Evolutionary conservation across 192 early-diverging fungal species (phyloP).

Genomic region (Backusella psychrophila): DNA sequence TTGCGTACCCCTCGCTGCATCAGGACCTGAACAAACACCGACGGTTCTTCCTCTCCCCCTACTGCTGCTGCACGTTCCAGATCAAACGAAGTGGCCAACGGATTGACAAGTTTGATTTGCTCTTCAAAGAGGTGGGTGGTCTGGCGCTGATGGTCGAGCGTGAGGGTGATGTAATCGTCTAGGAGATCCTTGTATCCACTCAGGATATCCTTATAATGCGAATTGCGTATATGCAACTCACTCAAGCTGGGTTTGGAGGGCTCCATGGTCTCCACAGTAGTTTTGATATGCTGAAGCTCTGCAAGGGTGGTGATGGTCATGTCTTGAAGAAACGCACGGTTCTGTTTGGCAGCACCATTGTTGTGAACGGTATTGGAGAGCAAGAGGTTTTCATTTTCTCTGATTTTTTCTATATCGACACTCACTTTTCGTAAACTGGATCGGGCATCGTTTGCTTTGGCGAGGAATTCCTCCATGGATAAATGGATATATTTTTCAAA

Average conservation of each 20-base stretch:
- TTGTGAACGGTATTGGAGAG: neutral
- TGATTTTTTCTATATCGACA: neutral
- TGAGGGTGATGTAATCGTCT: neutral
- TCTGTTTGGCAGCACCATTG: neutral
- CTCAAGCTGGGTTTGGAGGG: conserved; percentile 2
- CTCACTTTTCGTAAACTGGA: neutral
- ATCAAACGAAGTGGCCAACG: neutral
- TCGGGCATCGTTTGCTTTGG: neutral
- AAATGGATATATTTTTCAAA: neutral
- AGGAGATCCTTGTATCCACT: neutral
- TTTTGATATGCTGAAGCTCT: neutral
- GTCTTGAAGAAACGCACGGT: neutral
- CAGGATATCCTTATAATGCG: neutral
- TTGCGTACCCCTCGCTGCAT: neutral
- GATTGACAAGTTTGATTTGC: neutral
- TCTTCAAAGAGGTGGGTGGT: neutral
- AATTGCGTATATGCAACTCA: neutral
- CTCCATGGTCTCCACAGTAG: neutral
- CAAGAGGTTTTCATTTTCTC: neutral
- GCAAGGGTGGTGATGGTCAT: neutral
- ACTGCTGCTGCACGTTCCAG: neutral
- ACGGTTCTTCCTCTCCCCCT: neutral
- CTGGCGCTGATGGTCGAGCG: neutral
- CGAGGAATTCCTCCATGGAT: neutral
- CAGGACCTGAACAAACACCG: conserved; percentile 4